Base-by-base conservation (phyloP, 1,139 yeast species). In the Torulaspora pretoriensis region DNA sequence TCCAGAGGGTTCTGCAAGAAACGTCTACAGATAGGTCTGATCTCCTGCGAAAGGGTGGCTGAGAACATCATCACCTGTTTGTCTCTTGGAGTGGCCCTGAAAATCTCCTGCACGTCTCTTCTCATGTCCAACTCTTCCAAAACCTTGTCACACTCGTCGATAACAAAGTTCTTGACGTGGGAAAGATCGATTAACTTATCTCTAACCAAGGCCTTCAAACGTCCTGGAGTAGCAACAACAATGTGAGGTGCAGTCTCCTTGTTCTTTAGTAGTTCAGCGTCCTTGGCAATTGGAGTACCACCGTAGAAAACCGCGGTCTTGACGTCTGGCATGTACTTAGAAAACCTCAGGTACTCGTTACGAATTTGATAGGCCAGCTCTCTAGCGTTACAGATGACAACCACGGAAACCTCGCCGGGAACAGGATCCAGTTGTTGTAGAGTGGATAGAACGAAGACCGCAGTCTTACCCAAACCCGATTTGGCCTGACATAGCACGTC, bases 11-110 rank as follows among this genome's bases (percentile, higher is more conserved):
- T 89, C 73, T 92, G 96, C 92, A 92, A 87, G 73, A 92, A 92
- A 74, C 92, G 89, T 74, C 90, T 90, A 77, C 97, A 92, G 52
- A 92, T 82, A 50, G 97, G 97, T 70, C 96, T 87, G 63, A 92
- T 89, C 64, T 92, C 98, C 67, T 80, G 87, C 38, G 96, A 82
- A 61, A 92, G 77, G 47, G 98, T 92, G 56, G 98, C 98, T 48
- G 96, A 86, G 70, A 92, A 92, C 97, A 92, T 92, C 97, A 92
- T 90, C 49, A 92, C 98, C 75, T 92, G 98, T 73, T 92, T 92
- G 69, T 92, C 96, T 71, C 87, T 95, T 54, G 98, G 98, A 45
- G 98, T 92, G 51, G 88, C 87, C 69, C 97, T 84, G 82, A 92
- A 92, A 56, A 92, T 87, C 68, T 90, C 97, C 74, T 92, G 98